phyloP scores from a whole-genome alignment of 352 stramenopile genomes.

The Phytophthora pinifolia region DNA sequence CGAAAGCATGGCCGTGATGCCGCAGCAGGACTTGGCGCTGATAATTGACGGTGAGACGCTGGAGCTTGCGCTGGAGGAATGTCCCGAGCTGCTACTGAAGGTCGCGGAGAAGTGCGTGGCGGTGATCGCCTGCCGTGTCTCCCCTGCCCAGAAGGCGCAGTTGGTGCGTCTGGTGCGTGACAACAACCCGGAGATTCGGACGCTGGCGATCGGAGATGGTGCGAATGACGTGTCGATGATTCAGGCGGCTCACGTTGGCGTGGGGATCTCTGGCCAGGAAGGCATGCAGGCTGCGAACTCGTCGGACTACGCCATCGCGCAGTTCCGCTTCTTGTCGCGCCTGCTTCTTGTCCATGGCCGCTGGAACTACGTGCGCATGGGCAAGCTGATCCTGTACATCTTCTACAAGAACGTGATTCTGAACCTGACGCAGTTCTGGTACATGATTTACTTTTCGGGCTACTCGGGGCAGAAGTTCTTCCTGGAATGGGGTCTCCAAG shows the following conservation, averaged over 20 bases:
- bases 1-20: slow-evolving; percentile 59
- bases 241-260: slow-evolving; percentile 90
- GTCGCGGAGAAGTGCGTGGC: slow-evolving; percentile 85
- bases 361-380: slow-evolving; percentile 94
- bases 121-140: slow-evolving; percentile 94
- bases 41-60: slow-evolving; percentile 86
- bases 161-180: slow-evolving; percentile 92
- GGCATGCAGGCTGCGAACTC: slow-evolving; percentile 95
- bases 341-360: slow-evolving; percentile 93
- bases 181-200: slow-evolving; percentile 81
- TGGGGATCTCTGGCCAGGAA: slow-evolving; percentile 93
- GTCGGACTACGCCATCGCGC: slow-evolving; percentile 93
- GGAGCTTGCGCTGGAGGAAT: slow-evolving; percentile 74
- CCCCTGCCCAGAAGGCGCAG: slow-evolving; percentile 92
- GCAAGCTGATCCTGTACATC: slow-evolving; percentile 92
- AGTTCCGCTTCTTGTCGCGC: slow-evolving; percentile 92
- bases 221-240: slow-evolving; percentile 98
- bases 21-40: slow-evolving; percentile 51
- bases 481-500: slow-evolving; percentile 84
- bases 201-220: slow-evolving; percentile 93
- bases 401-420: slow-evolving; percentile 98
- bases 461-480: slow-evolving; percentile 90
- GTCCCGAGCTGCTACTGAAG: slow-evolving; percentile 64
- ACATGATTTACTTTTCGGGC: slow-evolving; percentile 91
- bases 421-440: slow-evolving; percentile 95